These are phyloP conservation scores for Leptographium flavum DNA, from an alignment of 2,329 filamentous ascomycete genomes.

Conservation along the genomic window DNA sequence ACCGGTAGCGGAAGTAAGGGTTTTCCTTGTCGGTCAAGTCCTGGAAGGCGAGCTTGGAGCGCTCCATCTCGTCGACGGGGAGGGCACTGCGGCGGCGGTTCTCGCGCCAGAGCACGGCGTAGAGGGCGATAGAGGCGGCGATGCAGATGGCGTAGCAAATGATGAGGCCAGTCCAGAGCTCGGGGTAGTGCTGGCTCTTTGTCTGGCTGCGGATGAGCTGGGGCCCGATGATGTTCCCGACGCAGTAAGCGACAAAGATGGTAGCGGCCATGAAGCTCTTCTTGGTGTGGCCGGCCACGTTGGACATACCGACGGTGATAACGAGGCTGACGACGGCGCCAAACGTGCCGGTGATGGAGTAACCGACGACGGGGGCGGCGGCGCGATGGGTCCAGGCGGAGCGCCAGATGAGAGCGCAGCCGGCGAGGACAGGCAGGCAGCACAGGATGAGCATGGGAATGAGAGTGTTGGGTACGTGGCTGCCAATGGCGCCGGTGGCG, in stretches of 20 bases:
- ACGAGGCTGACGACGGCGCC: conserved; percentile 51
- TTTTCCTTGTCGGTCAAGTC: conserved; percentile 58
- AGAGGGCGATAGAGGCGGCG: conserved; percentile 37
- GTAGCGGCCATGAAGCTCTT: conserved; percentile 63
- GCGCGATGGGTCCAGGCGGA: conserved; percentile 48
- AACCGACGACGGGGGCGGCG: conserved; percentile 53
- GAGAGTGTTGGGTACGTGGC: conserved; percentile 45
- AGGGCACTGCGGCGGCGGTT: conserved; percentile 37
- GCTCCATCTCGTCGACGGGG: conserved; percentile 41
- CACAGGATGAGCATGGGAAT: conserved; percentile 50
- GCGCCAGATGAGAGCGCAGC: conserved; percentile 64
- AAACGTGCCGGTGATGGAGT: conserved; percentile 60
- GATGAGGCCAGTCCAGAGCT: conserved; percentile 56
- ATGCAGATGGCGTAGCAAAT: conserved; percentile 56
- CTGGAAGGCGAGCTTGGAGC: conserved; percentile 50
- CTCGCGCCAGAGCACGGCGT: conserved; percentile 42
- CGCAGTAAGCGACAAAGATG: conserved; percentile 62
- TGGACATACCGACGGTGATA: conserved; percentile 41
- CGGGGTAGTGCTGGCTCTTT: conserved; percentile 52
- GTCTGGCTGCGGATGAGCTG: conserved; percentile 56
- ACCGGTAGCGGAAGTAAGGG: conserved; percentile 1
- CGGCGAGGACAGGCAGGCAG: conserved; percentile 61
- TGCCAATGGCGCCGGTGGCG: conserved; percentile 48
- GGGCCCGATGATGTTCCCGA: conserved; percentile 63
- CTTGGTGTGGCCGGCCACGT: conserved; percentile 64